Conservation (phyloP, 129 eudicot genomes). For the Sambucus nigra region DNA sequence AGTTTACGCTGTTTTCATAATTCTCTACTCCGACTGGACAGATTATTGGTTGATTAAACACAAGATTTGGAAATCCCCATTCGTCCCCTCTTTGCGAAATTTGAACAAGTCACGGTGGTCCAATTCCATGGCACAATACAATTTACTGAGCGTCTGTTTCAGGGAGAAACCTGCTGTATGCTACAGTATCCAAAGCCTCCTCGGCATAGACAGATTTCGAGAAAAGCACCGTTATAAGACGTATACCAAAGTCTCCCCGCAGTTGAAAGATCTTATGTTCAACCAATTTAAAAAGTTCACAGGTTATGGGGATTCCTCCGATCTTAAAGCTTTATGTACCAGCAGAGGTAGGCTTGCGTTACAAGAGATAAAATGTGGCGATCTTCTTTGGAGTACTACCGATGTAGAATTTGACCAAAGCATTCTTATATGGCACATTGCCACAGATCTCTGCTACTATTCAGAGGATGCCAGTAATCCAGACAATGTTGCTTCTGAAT, state of each 20-base stretch:
- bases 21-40: constrained; percentile 43
- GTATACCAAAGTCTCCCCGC: constrained; percentile 18
- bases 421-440: constrained; percentile 61
- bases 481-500: not conserved
- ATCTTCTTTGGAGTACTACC: constrained; percentile 19
- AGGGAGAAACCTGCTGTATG: constrained; percentile 24
- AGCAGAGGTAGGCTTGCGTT: constrained; percentile 25
- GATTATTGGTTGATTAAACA: constrained; percentile 32
- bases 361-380: constrained; percentile 2
- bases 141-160: constrained; percentile 22
- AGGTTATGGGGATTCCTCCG: constrained; percentile 1
- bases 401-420: constrained; percentile 39
- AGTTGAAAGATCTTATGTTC: constrained; percentile 29
- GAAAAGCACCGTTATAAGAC: constrained; percentile 30
- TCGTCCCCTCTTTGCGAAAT: constrained; percentile 2
- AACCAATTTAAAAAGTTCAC: constrained; percentile 12
- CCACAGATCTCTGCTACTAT: constrained; percentile 47
- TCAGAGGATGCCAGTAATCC: constrained; percentile 17
- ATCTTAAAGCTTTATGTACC: constrained; percentile 21
- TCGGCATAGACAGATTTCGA: constrained; percentile 15
- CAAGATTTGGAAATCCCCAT: constrained; percentile 8
- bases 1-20: constrained; percentile 15
- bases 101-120: constrained; percentile 40
- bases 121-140: constrained; percentile 36
- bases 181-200: constrained; percentile 11